phyloP scores from a whole-genome alignment of 2,329 filamentous ascomycete species.

The Penicillium glabrum region DNA sequence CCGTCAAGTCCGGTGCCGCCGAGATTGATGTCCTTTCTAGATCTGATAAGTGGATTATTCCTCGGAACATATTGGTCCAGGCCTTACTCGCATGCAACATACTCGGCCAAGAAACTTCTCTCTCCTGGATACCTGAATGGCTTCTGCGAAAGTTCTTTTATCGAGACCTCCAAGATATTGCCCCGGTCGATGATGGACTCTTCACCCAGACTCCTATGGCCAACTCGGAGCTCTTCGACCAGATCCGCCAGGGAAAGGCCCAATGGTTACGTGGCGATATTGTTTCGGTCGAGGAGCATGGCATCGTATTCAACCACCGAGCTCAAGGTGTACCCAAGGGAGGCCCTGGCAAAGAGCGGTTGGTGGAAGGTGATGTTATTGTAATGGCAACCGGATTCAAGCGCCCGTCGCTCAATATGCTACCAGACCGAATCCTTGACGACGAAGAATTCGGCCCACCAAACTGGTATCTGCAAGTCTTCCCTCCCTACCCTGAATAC shows the following conservation, averaged over 20 bases:
- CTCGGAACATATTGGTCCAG: slow-evolving; percentile 74
- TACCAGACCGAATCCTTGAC: slow-evolving; percentile 66
- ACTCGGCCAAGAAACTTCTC: slow-evolving; percentile 71
- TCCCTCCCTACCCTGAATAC: slow-evolving; percentile 65
- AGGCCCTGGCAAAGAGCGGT: slow-evolving; percentile 68
- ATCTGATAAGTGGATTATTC: slow-evolving; percentile 85
- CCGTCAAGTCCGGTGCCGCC: slow-evolving; percentile 63
- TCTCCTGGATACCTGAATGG: slow-evolving; percentile 76
- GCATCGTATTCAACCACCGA: slow-evolving; percentile 70
- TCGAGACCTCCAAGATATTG: slow-evolving; percentile 72
- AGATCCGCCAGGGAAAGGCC: slow-evolving; percentile 69
- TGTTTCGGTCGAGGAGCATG: slow-evolving; percentile 60
- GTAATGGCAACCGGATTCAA: slow-evolving; percentile 83
- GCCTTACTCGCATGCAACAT: slow-evolving; percentile 74
- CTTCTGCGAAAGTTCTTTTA: slow-evolving; percentile 79
- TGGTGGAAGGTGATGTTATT: slow-evolving; percentile 71
- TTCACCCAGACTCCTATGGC: slow-evolving; percentile 87
- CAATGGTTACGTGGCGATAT: slow-evolving; percentile 84
- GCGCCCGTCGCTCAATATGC: slow-evolving; percentile 69
- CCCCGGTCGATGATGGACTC: slow-evolving; percentile 65
- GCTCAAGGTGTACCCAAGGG: slow-evolving; percentile 70
- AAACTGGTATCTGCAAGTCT: slow-evolving; percentile 87
- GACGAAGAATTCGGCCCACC: slow-evolving; percentile 70
- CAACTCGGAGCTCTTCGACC: slow-evolving; percentile 75
- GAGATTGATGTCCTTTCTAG: slow-evolving; percentile 73